Evolutionary conservation across 345 rosid genomes (phyloP), one percentile per base, ranked within the genome.

Genomic region (Noccaea bulbosa): DNA sequence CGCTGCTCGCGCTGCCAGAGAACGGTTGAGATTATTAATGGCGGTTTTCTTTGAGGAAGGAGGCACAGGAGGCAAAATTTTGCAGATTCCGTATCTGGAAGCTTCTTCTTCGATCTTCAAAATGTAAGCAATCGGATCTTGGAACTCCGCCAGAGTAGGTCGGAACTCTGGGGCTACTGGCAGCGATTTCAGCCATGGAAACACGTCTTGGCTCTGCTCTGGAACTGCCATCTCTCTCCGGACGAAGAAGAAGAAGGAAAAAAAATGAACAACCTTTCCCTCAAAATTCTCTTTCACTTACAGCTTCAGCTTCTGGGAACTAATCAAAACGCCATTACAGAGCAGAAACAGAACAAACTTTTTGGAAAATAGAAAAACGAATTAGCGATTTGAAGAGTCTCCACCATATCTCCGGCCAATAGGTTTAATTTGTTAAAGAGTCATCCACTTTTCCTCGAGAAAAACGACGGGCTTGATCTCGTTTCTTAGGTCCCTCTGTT

Each of bases 111-210:
- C 97, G 83, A 91, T 91, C 86, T 94, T 94, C 70, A 82, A 85
- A 81, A 94, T 94, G 94, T 94, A 94, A 60, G 97, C 91, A 71
- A 94, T 94, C 73, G 99, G 99, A 91, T 94, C 99, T 88, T 91
- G 99, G 60, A 94, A 94, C 88, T 94, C 99, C 5, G 88, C 81
- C 1, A 78, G 59, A 33, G 93, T 86, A 8, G 99, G 99, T 60
- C 80, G 89, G 74, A 85, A 94, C 81, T 94, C 99, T 7, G 99
- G 99, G 6, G 99, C 99, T 10, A 84, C 46, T 62, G 99, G 96
- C 20, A 93, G 79, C 72, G 87, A 85, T 77, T 83, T 94, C 8
- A 94, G 91, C 99, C 99, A 94, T 4, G 91, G 82, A 69, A 88
- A 83, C 43, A 88, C 94, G 49, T 91, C 99, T 71, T 60, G 75